phyloP scores from a whole-genome alignment of 305 asterid genomes.

The Monarda citriodora region DNA sequence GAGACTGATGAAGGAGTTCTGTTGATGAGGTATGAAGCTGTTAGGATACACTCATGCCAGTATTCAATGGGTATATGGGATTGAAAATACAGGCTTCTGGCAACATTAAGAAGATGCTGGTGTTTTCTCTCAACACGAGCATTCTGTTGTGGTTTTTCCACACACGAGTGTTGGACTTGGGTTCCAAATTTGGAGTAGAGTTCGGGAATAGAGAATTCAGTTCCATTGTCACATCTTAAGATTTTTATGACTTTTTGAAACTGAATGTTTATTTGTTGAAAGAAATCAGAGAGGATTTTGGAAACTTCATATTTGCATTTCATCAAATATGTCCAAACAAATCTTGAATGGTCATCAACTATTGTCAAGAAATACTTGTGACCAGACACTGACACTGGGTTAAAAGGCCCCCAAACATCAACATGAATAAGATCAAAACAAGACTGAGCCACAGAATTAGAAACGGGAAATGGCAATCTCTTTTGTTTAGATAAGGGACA shows the following conservation, averaged over 20 bases:
- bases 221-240: background rate
- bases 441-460: background rate
- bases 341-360: background rate
- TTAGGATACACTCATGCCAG: too few species aligned
- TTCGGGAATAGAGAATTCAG: background rate
- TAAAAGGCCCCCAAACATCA: background rate
- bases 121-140: too few species aligned
- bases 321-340: background rate
- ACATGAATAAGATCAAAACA: background rate
- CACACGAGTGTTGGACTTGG: background rate
- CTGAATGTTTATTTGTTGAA: background rate
- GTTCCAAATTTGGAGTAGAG: too few species aligned
- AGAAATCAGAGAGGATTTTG: background rate
- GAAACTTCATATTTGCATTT: background rate
- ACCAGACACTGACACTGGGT: too few species aligned
- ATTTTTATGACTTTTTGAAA: too few species aligned
- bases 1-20: background rate
- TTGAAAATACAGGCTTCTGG: too few species aligned
- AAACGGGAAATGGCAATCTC: background rate
- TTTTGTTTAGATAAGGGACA: background rate
- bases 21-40: too few species aligned
- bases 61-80: too few species aligned
- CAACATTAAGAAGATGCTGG: too few species aligned
- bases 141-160: background rate
- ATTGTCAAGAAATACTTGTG: background rate